These are phyloP conservation scores for Nicotiana rustica DNA, from an alignment of 305 asterid genomes.

Conservation along the genomic window DNA sequence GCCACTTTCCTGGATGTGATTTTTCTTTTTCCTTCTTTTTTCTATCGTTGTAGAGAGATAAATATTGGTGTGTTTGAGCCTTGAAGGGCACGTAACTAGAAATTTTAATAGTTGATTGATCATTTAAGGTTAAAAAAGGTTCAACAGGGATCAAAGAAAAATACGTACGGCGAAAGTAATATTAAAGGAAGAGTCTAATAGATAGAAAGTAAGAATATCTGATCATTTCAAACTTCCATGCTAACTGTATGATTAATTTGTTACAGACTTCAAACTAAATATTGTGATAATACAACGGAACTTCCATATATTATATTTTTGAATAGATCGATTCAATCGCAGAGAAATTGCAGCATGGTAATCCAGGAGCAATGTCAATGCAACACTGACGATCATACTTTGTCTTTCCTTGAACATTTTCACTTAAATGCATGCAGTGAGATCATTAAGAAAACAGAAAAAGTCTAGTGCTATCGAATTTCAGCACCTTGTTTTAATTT, in stretches of 20 bases:
- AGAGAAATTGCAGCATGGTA: conserved; percentile 12
- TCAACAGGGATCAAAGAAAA: too few species aligned
- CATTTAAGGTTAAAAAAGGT: not conserved
- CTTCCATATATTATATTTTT: too few species aligned
- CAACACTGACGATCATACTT: not conserved
- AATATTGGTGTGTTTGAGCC: not conserved
- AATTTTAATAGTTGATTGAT: not conserved
- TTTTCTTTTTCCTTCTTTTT: not conserved
- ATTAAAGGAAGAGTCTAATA: too few species aligned
- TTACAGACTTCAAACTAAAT: too few species aligned
- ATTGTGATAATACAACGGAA: too few species aligned
- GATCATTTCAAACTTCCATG: too few species aligned
- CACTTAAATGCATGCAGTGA: conserved; percentile 19
- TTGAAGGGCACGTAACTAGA: not conserved
- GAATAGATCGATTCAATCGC: too few species aligned
- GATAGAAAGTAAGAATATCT: too few species aligned
- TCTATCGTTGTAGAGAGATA: not conserved
- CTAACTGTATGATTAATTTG: too few species aligned
- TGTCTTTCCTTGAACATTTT: not conserved
- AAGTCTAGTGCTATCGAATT: not conserved
- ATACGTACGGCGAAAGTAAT: too few species aligned
- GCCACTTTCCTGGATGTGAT: too few species aligned
- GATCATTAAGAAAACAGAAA: conserved; percentile 15
- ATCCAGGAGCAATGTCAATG: not conserved
- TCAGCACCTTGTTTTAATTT: not conserved